Percentiles rank a stretch among this genome's conserved stretches.
Conservation (phyloP, 257 asterid genomes). For the Salvia hispanica region DNA sequence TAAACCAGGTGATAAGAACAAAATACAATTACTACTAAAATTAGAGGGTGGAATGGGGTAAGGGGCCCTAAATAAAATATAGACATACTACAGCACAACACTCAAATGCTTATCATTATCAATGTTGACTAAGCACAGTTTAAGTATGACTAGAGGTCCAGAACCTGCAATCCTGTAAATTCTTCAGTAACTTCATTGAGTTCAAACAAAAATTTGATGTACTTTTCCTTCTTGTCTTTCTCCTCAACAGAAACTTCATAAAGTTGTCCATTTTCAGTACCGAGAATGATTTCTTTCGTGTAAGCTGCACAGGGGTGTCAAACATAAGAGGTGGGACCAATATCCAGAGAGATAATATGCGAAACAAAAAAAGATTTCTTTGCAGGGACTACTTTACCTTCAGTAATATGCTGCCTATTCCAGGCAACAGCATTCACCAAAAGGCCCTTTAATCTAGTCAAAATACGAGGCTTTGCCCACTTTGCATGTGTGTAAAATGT, state of each 20-base stretch:
- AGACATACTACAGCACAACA: not conserved
- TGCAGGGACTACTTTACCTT: slow-evolving; percentile 53
- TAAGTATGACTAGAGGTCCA: slow-evolving; percentile 19
- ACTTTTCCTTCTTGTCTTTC: slow-evolving; percentile 96
- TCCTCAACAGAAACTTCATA: slow-evolving; percentile 86
- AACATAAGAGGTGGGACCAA: slow-evolving; percentile 30
- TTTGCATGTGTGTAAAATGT: slow-evolving; percentile 88
- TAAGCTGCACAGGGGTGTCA: slow-evolving; percentile 60
- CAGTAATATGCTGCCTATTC: slow-evolving; percentile 89
- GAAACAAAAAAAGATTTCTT: slow-evolving; percentile 21
- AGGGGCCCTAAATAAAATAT: not conserved
- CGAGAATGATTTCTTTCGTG: slow-evolving; percentile 89
- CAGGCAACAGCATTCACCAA: slow-evolving; percentile 86
- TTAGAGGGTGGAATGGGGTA: not conserved
- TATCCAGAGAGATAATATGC: slow-evolving; percentile 6
- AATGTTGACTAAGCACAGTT: slow-evolving; percentile 23
- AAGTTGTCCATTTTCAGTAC: slow-evolving; percentile 91
- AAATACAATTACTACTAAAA: not conserved
- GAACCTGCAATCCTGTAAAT: slow-evolving; percentile 92
- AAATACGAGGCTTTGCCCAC: slow-evolving; percentile 89
- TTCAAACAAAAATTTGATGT: slow-evolving; percentile 76
- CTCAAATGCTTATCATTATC: not conserved
- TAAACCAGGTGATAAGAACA: not conserved
- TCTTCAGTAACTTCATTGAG: slow-evolving; percentile 91
- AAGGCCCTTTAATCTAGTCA: slow-evolving; percentile 77